Base-by-base conservation (phyloP, 257 asterid genomes). In the Avicennia marina region DNA sequence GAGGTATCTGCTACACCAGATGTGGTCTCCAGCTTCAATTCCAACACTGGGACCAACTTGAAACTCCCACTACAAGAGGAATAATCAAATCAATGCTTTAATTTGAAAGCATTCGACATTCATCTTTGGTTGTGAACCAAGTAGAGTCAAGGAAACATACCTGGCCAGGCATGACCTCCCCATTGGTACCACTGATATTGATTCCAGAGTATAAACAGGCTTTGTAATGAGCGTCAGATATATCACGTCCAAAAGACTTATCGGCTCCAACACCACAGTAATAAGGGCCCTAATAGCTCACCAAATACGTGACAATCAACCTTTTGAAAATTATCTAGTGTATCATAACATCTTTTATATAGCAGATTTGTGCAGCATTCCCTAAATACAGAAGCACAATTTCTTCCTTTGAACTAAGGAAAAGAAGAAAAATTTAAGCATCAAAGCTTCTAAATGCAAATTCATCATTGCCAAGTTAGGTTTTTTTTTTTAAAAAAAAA, bases 101-200 rank as follows among this genome's bases (percentile, higher is more conserved):
- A 58, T 65, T 16, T 9, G 5, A 49, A n/a, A n/a, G n/a, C n/a
- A n/a, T n/a, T n/a, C n/a, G n/a, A n/a, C 5, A 42, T 36, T 64
- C 51, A 58, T 26, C 49, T 56, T 19, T 11, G 21, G 15, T 15
- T 4, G 7, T 8, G 41, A 38, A 53, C 27, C 19, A 32, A 53
- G 39, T 33, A 4, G 63, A 57, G 56, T 34, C 3, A 25, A 27
- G 31, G 64, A 74, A 53, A 55, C 33, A 62, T 75, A 91, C 98
- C 95, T 91, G 98, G 44, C 97, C n/a, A 34, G 96, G 95, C 98
- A 91, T 91, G 54, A 91, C 98, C 68, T 91, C 98, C 43, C 98
- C 98, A 46, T 91, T 88, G 40, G 97, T 88, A 53, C 98, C 98
- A 69, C 98, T 88, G 47, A 91, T 88, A 27, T 91, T 91, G 62